A percentile compares a stretch with the other conserved stretches of the same genome.
These are phyloP conservation scores for Mycena crocata DNA, from an alignment of 768 basidiomycete species.

Conservation along the genomic window DNA sequence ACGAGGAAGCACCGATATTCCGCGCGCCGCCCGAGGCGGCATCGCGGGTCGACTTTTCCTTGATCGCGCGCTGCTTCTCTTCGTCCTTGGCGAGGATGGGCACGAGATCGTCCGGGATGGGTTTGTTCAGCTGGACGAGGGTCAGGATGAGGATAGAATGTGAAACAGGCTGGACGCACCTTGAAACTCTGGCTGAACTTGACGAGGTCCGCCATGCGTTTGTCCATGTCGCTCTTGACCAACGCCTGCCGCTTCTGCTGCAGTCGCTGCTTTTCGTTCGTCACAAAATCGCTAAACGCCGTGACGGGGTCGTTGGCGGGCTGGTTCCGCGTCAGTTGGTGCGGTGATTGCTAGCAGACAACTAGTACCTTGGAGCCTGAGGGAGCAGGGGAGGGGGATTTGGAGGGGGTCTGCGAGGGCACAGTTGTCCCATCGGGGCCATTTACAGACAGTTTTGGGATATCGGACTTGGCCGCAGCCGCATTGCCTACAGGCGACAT, in stretches of 20 bases:
- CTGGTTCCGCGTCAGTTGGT: conserved; percentile 46
- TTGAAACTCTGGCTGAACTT: conserved; percentile 96
- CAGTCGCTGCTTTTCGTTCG: conserved; percentile 88
- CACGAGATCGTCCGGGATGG: conserved; percentile 94
- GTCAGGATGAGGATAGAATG: conserved; percentile 8
- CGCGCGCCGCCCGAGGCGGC: conserved; percentile 76
- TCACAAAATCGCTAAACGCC: conserved; percentile 93
- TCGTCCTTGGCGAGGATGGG: conserved; percentile 94
- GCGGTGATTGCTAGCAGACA: conserved; percentile 1
- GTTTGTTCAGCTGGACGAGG: conserved; percentile 81
- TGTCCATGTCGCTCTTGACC: conserved; percentile 94
- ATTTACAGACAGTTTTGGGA: conserved; percentile 83
- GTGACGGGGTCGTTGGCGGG: conserved; percentile 81
- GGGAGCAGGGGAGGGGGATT: conserved; percentile 75
- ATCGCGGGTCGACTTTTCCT: conserved; percentile 79
- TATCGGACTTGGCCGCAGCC: conserved; percentile 54
- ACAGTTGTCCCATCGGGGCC: conserved; percentile 77
- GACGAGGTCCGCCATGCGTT: conserved; percentile 90
- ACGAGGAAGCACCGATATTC: conserved; percentile 69
- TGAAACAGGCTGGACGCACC: conserved; percentile 57
- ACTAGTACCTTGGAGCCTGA: conserved; percentile 66
- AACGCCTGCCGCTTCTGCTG: conserved; percentile 92
- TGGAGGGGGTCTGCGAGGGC: conserved; percentile 58
- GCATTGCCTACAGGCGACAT: conserved; percentile 43
- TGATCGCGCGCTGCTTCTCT: conserved; percentile 86